These are phyloP conservation scores for Vachellia collinsii DNA, from an alignment of 306 rosid species.

Conservation along the genomic window DNA sequence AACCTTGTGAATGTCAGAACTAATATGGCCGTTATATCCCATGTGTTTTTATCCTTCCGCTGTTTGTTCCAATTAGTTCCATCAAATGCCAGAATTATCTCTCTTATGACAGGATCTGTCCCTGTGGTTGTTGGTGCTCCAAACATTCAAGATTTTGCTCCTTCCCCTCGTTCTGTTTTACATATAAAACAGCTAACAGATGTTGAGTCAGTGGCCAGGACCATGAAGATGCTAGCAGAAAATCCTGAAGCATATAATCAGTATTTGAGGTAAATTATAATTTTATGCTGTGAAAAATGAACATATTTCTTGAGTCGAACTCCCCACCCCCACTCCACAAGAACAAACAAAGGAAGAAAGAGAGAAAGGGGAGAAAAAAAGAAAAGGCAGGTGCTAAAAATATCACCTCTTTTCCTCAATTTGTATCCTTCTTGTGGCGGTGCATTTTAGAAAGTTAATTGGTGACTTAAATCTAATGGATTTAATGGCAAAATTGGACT, in stretches of 20 bases:
- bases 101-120: slow-evolving; percentile 62
- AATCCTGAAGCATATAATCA: slow-evolving; percentile 83
- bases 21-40: slow-evolving; percentile 15
- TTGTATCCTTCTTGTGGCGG: not conserved
- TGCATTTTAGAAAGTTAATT: not conserved
- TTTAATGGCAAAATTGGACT: not conserved
- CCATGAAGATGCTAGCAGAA: slow-evolving; percentile 73
- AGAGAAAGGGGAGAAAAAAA: not conserved
- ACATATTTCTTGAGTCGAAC: not conserved
- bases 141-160: slow-evolving; percentile 87
- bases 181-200: slow-evolving; percentile 73
- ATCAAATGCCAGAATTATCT: slow-evolving; percentile 7
- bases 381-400: not conserved
- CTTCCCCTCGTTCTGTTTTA: slow-evolving; percentile 72
- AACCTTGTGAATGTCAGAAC: slow-evolving; percentile 14
- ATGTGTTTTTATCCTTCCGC: not conserved
- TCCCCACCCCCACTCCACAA: not conserved
- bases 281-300: not conserved
- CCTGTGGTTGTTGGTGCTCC: slow-evolving; percentile 98
- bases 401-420: not conserved
- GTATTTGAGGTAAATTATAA: slow-evolving; percentile 65
- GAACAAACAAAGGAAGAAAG: too few relatives aligned
- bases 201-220: slow-evolving; percentile 68
- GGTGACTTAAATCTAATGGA: not conserved
- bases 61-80: not conserved